A percentile compares a stretch with the other conserved stretches of the same genome.
phyloP scores from a whole-genome alignment of 371 early-diverging fungal genomes.

The Mortierella sp. region DNA sequence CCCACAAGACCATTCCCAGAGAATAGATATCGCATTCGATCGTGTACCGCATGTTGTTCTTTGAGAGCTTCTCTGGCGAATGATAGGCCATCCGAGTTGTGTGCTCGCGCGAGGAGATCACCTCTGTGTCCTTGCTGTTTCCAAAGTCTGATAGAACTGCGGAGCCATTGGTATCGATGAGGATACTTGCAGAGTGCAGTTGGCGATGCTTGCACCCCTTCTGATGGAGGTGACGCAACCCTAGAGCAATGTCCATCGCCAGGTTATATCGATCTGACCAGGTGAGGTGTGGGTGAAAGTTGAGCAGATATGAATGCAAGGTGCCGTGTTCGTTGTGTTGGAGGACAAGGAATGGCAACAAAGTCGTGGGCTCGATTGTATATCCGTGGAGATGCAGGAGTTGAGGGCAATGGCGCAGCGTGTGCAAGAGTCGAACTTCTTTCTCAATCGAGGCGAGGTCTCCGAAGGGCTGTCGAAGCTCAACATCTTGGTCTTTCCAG shows the following conservation, averaged over 20 bases:
- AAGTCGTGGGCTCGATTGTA: slow-evolving; percentile 36
- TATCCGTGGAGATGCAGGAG: slow-evolving; percentile 40
- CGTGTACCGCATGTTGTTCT: slow-evolving; percentile 22
- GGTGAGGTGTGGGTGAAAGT: slow-evolving; percentile 49
- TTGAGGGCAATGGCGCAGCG: slow-evolving; percentile 31
- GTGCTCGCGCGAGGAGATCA: slow-evolving; percentile 43
- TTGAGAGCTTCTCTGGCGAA: slow-evolving; percentile 41
- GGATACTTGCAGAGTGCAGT: slow-evolving; percentile 46
- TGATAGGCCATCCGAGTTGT: slow-evolving; percentile 36
- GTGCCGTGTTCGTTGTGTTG: slow-evolving; percentile 51
- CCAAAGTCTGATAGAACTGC: slow-evolving; percentile 52
- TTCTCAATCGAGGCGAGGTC: slow-evolving; percentile 34
- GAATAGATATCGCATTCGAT: slow-evolving; percentile 51
- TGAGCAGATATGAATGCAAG: slow-evolving; percentile 44
- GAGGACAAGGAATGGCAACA: slow-evolving; percentile 24
- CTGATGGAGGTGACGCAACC: slow-evolving; percentile 41
- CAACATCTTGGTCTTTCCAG: slow-evolving; percentile 43
- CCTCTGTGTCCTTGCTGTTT: slow-evolving; percentile 29
- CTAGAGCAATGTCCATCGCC: slow-evolving; percentile 46
- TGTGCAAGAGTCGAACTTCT: slow-evolving; percentile 28
- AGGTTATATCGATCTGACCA: slow-evolving; percentile 53
- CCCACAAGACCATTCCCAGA: slow-evolving; percentile 46
- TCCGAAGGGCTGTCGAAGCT: slow-evolving; percentile 30
- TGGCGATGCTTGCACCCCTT: slow-evolving; percentile 47
- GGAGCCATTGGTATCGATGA: slow-evolving; percentile 50